Percentiles rank a stretch among this genome's conserved stretches.
These are phyloP conservation scores for Silybum marianum DNA, from an alignment of 129 eudicot genomes.

Conservation along the genomic window DNA sequence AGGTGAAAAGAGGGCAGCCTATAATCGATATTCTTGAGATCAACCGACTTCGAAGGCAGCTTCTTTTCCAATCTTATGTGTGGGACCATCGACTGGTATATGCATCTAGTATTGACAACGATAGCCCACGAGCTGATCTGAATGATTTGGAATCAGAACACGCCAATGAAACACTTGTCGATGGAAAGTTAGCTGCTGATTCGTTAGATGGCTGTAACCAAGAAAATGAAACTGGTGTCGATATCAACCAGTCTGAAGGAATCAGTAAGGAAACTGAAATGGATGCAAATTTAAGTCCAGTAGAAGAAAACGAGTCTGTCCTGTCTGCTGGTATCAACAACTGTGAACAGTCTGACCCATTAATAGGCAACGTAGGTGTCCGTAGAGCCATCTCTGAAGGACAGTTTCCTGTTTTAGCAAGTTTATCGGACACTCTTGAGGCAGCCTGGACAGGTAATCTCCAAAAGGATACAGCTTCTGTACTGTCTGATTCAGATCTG, in stretches of 20 bases:
- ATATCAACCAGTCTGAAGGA: conserved; percentile 15
- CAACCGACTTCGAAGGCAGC: conserved; percentile 73
- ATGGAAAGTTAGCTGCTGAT: conserved; percentile 25
- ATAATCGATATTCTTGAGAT: conserved; percentile 76
- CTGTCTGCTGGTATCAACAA: conserved; percentile 25
- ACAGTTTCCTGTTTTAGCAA: conserved; percentile 48
- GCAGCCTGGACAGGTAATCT: conserved; percentile 94
- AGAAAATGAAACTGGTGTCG: conserved; percentile 28
- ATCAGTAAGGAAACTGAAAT: conserved; percentile 30
- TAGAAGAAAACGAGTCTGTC: conserved; percentile 23
- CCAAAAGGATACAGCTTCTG: conserved; percentile 31
- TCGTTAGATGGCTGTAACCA: conserved; percentile 33
- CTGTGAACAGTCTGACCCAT: conserved; percentile 34
- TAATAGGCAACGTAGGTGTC: conserved; percentile 37
- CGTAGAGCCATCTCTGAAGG: conserved; percentile 71
- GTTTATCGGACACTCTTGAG: conserved; percentile 88
- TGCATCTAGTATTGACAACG: conserved; percentile 55
- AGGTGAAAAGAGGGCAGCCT: conserved; percentile 58
- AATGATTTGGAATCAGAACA: conserved; percentile 26
- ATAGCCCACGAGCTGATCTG: conserved; percentile 31
- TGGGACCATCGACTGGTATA: conserved; percentile 89
- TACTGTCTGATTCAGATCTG: conserved; percentile 34
- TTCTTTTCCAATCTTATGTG: conserved; percentile 77
- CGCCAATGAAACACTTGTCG: conserved; percentile 35
- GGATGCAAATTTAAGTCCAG: conserved; percentile 14